These are phyloP conservation scores for Ettlia oleoabundans DNA, from an alignment of 139 green algal genomes.

Conservation along the genomic window DNA sequence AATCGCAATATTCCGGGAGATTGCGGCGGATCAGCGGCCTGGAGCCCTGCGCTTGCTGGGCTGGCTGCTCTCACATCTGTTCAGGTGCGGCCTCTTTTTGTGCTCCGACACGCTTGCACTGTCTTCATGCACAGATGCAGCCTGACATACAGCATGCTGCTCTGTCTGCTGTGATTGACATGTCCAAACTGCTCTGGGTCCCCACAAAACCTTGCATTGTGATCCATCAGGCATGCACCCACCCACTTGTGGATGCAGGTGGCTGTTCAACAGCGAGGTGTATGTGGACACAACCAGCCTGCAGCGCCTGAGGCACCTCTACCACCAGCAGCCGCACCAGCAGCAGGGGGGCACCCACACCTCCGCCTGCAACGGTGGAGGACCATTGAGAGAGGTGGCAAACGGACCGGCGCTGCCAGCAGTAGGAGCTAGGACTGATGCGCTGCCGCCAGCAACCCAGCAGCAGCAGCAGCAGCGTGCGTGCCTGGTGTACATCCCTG, in stretches of 20 bases:
- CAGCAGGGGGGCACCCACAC: too few species aligned
- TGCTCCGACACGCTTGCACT: not conserved
- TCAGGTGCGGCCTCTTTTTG: conserved; percentile 4
- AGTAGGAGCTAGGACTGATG: too few species aligned
- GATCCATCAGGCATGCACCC: too few species aligned
- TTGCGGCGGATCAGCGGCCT: conserved; percentile 17
- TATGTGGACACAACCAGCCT: conserved; percentile 20
- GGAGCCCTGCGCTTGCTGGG: conserved; percentile 18
- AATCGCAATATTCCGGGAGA: not conserved
- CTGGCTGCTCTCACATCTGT: conserved; percentile 22
- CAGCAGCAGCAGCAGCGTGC: too few species aligned
- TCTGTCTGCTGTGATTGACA: not conserved
- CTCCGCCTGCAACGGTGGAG: not conserved
- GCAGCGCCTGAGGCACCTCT: conserved; percentile 3
- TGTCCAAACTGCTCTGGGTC: not conserved
- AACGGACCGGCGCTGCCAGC: not conserved
- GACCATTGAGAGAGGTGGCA: not conserved
- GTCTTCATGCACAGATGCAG: not conserved
- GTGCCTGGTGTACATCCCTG: conserved; percentile 42
- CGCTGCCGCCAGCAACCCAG: too few species aligned
- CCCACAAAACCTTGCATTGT: too few species aligned
- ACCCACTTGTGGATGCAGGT: not conserved
- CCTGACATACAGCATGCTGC: not conserved
- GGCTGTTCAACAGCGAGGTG: conserved; percentile 31
- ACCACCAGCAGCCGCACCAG: not conserved